Percentiles rank a stretch among this genome's conserved stretches.
Conservation (phyloP, 169 alveolate species). For the Plasmodium cynomolgi region DNA sequence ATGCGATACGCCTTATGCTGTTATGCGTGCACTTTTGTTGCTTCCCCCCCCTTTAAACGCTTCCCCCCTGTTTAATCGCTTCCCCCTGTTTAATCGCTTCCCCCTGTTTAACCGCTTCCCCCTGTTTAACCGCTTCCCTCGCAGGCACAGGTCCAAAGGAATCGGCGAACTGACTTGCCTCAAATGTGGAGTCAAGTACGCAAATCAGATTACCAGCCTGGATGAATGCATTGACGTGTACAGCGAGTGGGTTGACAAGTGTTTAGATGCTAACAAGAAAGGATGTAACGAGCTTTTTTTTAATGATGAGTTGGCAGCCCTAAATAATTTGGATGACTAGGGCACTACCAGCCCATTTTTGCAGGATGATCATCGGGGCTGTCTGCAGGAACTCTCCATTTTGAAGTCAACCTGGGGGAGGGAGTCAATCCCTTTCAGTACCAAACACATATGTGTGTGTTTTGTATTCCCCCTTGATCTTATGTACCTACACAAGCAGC, state of each 20-base stretch:
- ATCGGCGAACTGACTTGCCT: slow-evolving; percentile 86
- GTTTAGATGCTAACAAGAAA: slow-evolving; percentile 84
- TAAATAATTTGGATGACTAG: slow-evolving; percentile 36
- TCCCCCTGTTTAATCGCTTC: no score
- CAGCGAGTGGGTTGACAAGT: slow-evolving; percentile 92
- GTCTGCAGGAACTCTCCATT: not conserved
- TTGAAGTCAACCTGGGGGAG: not conserved
- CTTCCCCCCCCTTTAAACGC: not conserved
- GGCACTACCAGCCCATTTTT: not conserved
- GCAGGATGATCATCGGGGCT: not conserved
- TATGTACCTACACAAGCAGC: not conserved
- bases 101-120: not conserved
- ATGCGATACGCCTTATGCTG: not conserved
- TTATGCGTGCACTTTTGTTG: not conserved
- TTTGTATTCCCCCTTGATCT: not conserved
- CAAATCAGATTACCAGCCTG: slow-evolving; percentile 83
- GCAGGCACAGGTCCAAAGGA: slow-evolving; percentile 66
- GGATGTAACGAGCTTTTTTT: slow-evolving; percentile 49
- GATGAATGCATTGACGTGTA: slow-evolving; percentile 93
- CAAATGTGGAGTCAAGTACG: slow-evolving; percentile 90
- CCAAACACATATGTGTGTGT: not conserved
- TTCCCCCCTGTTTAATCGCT: not conserved
- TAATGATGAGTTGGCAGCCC: slow-evolving; percentile 38
- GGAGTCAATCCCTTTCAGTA: not conserved
- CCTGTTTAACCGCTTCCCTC: not conserved